phyloP scores from a whole-genome alignment of 352 stramenopile genomes.

The Pythium pyrilobum region DNA sequence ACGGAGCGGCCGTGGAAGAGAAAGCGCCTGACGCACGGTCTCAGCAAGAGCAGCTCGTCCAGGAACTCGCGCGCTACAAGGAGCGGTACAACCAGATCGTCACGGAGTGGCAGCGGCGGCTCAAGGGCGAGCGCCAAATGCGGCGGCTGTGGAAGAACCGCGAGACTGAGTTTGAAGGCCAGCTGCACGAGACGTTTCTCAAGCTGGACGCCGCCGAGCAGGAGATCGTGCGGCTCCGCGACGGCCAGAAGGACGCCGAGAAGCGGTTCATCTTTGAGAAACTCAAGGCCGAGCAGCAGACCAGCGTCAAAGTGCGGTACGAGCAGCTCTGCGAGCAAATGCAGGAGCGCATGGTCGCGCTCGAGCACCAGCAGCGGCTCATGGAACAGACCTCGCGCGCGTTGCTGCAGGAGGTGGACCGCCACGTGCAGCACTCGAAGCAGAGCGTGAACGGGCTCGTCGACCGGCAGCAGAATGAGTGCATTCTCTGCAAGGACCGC shows the following conservation, averaged over 20 bases:
- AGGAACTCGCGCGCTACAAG: constrained; percentile 74
- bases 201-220: constrained; percentile 46
- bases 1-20: neutral
- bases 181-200: constrained; percentile 54
- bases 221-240: constrained; percentile 31
- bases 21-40: neutral
- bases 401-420: constrained; percentile 65
- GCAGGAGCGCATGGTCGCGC: constrained; percentile 53
- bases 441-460: constrained; percentile 42
- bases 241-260: constrained; percentile 58
- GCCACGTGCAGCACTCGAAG: constrained; percentile 67
- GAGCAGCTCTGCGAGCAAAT: constrained; percentile 72
- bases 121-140: constrained; percentile 73
- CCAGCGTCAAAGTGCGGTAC: constrained; percentile 67
- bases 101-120: constrained; percentile 70
- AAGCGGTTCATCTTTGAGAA: constrained; percentile 71
- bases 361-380: constrained; percentile 70
- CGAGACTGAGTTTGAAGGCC: constrained; percentile 63
- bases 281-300: constrained; percentile 65
- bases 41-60: constrained; percentile 19
- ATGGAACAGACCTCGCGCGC: constrained; percentile 75
- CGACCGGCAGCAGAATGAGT: constrained; percentile 54
- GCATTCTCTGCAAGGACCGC: constrained; percentile 76
- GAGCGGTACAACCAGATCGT: constrained; percentile 78
- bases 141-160: constrained; percentile 73